These are phyloP conservation scores for Solanum rostratum DNA, from an alignment of 257 asterid genomes.

Conservation along the genomic window DNA sequence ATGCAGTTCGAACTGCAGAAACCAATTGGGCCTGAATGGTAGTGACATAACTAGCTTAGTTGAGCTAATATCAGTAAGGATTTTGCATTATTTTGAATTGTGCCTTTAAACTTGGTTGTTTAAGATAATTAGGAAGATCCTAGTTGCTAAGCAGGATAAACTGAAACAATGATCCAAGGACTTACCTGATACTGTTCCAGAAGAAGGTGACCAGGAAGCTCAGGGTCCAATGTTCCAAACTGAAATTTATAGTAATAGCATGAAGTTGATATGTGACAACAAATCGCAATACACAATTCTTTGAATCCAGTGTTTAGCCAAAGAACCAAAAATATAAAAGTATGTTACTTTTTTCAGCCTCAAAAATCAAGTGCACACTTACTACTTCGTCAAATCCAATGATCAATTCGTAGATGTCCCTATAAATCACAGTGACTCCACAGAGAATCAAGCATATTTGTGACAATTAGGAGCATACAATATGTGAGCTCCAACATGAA, in stretches of 20 bases:
- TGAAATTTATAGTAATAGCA: constrained; percentile 11
- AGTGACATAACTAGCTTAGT: not conserved
- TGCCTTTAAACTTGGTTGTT: not conserved
- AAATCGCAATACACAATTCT: not conserved
- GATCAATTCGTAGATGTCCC: not conserved
- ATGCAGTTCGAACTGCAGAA: constrained; percentile 94
- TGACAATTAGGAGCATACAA: not conserved
- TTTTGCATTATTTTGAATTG: not conserved
- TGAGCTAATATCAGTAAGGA: not conserved
- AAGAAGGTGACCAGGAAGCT: constrained; percentile 89
- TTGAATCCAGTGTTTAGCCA: not conserved
- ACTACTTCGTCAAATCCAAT: not conserved
- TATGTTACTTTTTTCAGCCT: not conserved
- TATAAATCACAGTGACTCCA: not conserved
- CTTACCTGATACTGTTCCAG: constrained; percentile 94
- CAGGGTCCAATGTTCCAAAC: constrained; percentile 94
- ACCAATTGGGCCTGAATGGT: constrained; percentile 77
- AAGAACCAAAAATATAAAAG: not conserved
- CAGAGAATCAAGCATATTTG: not conserved
- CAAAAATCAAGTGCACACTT: not conserved
- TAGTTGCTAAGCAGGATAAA: not conserved
- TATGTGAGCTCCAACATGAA: not conserved
- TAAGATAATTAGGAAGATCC: not conserved
- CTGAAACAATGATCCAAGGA: not conserved
- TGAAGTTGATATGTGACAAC: not conserved